Percentiles rank a stretch among this genome's conserved stretches.
Evolutionary conservation across 441 rosid genomes (phyloP).

Genomic region (Euphorbia schlechtendalii): DNA sequence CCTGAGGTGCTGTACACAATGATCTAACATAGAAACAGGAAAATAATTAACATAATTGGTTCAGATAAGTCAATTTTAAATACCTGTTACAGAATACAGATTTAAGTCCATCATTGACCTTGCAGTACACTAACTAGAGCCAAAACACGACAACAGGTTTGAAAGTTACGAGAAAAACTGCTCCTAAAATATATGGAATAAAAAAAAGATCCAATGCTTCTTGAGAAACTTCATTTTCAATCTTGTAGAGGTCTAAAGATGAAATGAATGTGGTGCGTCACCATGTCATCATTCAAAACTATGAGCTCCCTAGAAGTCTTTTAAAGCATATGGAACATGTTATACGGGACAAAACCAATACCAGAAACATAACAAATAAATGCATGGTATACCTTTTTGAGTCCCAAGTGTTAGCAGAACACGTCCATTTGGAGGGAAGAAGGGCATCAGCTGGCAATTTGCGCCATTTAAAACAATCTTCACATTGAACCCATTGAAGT

Average conservation of each 20-base stretch:
- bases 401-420: conserved; percentile 61
- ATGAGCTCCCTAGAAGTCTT: no score
- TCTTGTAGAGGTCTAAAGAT: no score
- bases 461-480: conserved; percentile 77
- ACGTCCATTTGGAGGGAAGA: conserved; percentile 73
- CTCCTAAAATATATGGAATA: neutral
- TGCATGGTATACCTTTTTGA: conserved; percentile 55
- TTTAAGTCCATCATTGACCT: neutral
- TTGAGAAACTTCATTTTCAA: no score
- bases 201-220: neutral
- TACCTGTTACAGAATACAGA: neutral
- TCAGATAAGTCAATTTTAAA: no score
- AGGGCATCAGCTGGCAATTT: conserved; percentile 52
- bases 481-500: conserved; percentile 77
- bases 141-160: neutral
- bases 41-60: no score
- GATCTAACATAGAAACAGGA: conserved; percentile 39
- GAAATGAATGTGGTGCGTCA: no score
- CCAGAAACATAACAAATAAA: neutral
- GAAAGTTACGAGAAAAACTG: neutral
- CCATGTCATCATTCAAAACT: no score
- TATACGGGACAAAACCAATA: neutral
- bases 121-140: neutral
- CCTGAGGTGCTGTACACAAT: conserved; percentile 49
- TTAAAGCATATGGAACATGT: neutral